A percentile compares a stretch with the other conserved stretches of the same genome.
These are phyloP conservation scores for Macroventuria anomochaeta DNA, from an alignment of 2,329 filamentous ascomycete genomes.

Conservation along the genomic window DNA sequence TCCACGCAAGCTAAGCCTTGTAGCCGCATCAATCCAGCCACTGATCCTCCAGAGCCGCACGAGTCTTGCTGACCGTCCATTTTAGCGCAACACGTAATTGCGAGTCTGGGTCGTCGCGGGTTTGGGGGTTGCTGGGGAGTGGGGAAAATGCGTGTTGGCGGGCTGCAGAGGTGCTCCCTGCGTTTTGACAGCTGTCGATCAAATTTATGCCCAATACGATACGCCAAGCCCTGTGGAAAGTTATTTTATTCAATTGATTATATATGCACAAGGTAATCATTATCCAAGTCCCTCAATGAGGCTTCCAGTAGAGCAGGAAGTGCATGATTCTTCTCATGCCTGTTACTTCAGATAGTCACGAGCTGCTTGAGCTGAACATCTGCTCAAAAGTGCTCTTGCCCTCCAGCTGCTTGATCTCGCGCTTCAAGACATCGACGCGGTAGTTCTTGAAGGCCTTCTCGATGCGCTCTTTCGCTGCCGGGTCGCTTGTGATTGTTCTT, in stretches of 20 bases:
- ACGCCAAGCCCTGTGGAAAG: neutral
- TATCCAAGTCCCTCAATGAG: conserved; percentile 3
- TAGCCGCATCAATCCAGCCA: conserved; percentile 12
- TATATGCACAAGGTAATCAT: neutral
- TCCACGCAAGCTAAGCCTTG: conserved; percentile 8
- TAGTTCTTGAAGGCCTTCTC: conserved; percentile 69
- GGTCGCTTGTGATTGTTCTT: conserved; percentile 60
- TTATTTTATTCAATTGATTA: conserved; percentile 3
- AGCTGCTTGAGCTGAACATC: conserved; percentile 28
- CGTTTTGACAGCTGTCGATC: neutral
- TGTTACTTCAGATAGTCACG: conserved; percentile 11
- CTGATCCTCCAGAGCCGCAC: conserved; percentile 17
- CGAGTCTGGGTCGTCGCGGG: conserved; percentile 5
- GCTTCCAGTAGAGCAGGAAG: conserved; percentile 16
- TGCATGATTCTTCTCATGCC: conserved; percentile 11
- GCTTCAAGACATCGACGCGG: conserved; percentile 67
- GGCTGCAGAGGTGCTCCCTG: conserved; percentile 2
- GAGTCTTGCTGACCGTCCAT: conserved; percentile 4
- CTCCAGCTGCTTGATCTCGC: conserved; percentile 65
- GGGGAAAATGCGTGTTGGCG: neutral
- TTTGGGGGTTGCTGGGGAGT: conserved; percentile 9
- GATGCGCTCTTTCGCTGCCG: conserved; percentile 62
- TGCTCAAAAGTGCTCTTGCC: conserved; percentile 41
- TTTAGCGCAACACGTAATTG: conserved; percentile 15
- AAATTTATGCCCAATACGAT: too few species aligned